Conservation (phyloP, 225 moss, liverwort and hornwort genomes). For the Climacium dendroides region DNA sequence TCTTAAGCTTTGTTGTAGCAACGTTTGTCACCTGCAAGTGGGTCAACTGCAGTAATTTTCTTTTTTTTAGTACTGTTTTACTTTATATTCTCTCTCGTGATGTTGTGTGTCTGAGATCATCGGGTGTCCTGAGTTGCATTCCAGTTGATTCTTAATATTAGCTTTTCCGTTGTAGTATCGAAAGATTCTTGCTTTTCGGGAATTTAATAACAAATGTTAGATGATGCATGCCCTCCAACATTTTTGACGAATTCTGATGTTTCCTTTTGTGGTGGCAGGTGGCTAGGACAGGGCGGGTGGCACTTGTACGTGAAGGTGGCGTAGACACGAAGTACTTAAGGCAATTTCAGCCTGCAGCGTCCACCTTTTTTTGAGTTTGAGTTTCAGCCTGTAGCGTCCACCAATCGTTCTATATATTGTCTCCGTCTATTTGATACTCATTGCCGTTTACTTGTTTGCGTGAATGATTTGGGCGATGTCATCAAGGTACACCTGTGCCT, state of each 20-base stretch:
- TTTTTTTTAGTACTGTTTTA: background rate
- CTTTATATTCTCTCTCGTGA: background rate
- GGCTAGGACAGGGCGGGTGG: slow-evolving; percentile 83
- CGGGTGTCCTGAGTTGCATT: background rate
- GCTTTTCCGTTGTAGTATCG: background rate
- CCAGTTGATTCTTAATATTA: background rate
- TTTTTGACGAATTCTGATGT: background rate
- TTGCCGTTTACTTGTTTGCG: background rate
- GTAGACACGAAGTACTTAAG: slow-evolving; percentile 64
- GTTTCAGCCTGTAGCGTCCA: background rate
- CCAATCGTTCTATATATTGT: background rate
- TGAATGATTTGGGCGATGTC: background rate
- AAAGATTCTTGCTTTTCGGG: background rate
- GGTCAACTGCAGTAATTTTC: background rate
- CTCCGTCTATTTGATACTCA: background rate
- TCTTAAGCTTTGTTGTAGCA: background rate
- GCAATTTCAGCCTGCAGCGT: slow-evolving; percentile 15
- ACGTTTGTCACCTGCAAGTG: background rate
- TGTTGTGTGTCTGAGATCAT: background rate
- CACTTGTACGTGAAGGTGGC: slow-evolving; percentile 79
- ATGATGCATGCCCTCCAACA: background rate
- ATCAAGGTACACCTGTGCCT: background rate
- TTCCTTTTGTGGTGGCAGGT: slow-evolving; percentile 26
- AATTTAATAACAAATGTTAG: background rate
- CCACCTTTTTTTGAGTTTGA: slow-evolving; percentile 15